These are phyloP conservation scores for Sphagnum fallax DNA, from an alignment of 228 moss, liverwort and hornwort genomes.

Conservation along the genomic window DNA sequence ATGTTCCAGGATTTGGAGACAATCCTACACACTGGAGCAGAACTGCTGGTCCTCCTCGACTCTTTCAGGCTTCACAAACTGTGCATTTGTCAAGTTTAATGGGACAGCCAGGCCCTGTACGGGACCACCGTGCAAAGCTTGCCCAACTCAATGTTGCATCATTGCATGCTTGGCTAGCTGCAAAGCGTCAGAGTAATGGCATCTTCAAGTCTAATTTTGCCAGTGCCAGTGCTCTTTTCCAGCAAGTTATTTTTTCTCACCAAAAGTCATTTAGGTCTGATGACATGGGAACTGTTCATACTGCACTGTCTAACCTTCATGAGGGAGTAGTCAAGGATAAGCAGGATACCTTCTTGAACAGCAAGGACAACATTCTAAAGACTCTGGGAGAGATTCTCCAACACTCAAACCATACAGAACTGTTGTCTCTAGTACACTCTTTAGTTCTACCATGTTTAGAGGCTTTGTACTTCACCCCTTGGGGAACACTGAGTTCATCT, in stretches of 20 bases:
- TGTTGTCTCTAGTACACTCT: conserved; percentile 48
- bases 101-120: conserved; percentile 54
- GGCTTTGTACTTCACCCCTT: conserved; percentile 46
- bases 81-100: conserved; percentile 45
- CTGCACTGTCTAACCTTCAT: conserved; percentile 29
- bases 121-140: conserved; percentile 66
- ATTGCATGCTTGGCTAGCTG: conserved; percentile 59
- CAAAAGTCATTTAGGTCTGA: conserved; percentile 46
- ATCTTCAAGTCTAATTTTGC: conserved; percentile 23
- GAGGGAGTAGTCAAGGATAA: conserved; percentile 16
- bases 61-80: conserved; percentile 71
- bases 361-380: conserved; percentile 13
- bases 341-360: conserved; percentile 6
- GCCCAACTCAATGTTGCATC: conserved; percentile 63
- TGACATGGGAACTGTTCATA: conserved; percentile 27
- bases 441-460: conserved; percentile 60
- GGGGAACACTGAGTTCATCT: conserved; percentile 32
- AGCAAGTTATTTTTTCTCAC: conserved; percentile 58
- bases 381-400: conserved; percentile 33
- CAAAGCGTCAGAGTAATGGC: conserved; percentile 35
- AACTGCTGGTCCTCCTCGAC: conserved; percentile 60
- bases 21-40: conserved; percentile 26
- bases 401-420: conserved; percentile 53
- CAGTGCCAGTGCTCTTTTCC: conserved; percentile 53
- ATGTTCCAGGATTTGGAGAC: background rate